phyloP scores from a whole-genome alignment of 1,284 basidiomycete genomes.

The Vanrija sp. region DNA sequence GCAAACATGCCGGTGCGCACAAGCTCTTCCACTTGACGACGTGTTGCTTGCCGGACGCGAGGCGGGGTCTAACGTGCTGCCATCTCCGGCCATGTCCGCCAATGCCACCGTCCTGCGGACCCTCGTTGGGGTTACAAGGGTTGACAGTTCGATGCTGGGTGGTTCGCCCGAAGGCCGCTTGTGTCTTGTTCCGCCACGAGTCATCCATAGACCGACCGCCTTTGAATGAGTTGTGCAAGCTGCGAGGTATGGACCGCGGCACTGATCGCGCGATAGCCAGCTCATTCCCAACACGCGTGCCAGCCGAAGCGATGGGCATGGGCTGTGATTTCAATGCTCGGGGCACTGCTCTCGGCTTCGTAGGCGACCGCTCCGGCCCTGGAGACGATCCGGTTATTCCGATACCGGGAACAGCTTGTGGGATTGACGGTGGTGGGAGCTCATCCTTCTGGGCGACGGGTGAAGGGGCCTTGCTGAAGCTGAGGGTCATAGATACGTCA shows the following conservation, averaged over 20 bases:
- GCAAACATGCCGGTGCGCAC: slow-evolving; percentile 77
- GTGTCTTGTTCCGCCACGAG: slow-evolving; percentile 35
- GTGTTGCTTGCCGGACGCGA: slow-evolving; percentile 62
- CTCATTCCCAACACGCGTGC: slow-evolving; percentile 26
- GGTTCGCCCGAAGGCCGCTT: slow-evolving; percentile 31
- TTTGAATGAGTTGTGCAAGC: slow-evolving; percentile 16
- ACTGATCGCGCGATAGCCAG: slow-evolving; percentile 13
- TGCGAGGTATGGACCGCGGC: slow-evolving; percentile 10
- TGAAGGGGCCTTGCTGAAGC: slow-evolving; percentile 5
- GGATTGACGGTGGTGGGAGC: slow-evolving; percentile 19
- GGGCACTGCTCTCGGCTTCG: slow-evolving; percentile 3
- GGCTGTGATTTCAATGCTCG: slow-evolving; percentile 26
- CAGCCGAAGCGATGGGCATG: slow-evolving; percentile 30
- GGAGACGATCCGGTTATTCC: slow-evolving; percentile 24
- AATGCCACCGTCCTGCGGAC: background rate
- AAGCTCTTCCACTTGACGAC: slow-evolving; percentile 91
- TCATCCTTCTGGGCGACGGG: slow-evolving; percentile 4
- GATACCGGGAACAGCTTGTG: slow-evolving; percentile 21
- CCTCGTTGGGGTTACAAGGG: slow-evolving; percentile 42
- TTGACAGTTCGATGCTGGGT: slow-evolving; percentile 43
- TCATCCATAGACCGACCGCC: slow-evolving; percentile 29
- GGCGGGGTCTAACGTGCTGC: slow-evolving; percentile 80
- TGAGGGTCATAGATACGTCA: slow-evolving; percentile 25
- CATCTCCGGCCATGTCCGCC: slow-evolving; percentile 68
- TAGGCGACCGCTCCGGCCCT: slow-evolving; percentile 15